Base-by-base conservation (phyloP, 179 eudicot genomes). In the Silene noctiflora region DNA sequence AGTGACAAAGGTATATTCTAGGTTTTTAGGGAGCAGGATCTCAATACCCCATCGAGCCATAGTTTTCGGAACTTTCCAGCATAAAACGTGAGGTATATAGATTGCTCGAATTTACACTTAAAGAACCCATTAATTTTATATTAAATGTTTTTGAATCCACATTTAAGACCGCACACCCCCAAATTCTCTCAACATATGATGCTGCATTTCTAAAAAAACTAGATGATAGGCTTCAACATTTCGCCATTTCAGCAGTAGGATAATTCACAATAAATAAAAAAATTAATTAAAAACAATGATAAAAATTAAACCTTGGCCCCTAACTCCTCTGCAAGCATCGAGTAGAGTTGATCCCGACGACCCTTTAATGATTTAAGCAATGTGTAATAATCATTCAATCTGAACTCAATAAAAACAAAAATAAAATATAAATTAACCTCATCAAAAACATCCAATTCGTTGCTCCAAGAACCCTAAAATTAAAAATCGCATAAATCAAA, bases 311-410 rank as follows among this genome's bases (percentile, higher is more conserved):
- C 99, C 98, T 93, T 88, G n/a, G 94, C 89, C 44, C 83, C 84
- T 31, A 95, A 88, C 70, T 82, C 75, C 67, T 90, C 94, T 13
- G 85, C 86, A 75, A 95, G 80, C 78, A 79, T 90, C 46, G 87
- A 82, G 80, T 88, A 85, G 63, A 91, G 84, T 19, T 79, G 83
- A 85, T 93, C 93, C 29, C 99, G 90, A 51, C 86, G 88, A 78
- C 74, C 76, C 86, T 84, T 91, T 73, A 86, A 71, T 13, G 90
- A 77, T 80, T 84, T 95, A 88, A 95, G 75, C 75, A 75, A 84
- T 70, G 86, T 80, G 76, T 81, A 80, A 72, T 95, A 89, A 83
- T 89, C 95, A 81, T 88, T 89, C 69, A 95, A 86, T 83, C 99
- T 95, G 89, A 86, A 79, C 21, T 3, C 78, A 80, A 74, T 21